Base-by-base conservation (phyloP, 345 rosid genomes). In the Linum trigynum region DNA sequence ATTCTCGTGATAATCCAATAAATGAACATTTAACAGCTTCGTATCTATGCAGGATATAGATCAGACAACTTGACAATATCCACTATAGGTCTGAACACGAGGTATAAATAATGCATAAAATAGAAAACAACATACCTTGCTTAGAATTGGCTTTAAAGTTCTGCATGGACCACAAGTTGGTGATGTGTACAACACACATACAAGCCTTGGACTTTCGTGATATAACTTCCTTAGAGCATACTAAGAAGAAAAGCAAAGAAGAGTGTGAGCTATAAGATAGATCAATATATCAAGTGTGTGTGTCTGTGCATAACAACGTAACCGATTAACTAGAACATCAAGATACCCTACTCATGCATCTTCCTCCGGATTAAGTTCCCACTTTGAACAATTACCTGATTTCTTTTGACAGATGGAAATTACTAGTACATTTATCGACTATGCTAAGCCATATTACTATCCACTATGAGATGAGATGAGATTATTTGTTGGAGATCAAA, bases 161-260 rank as follows among this genome's bases (percentile, higher is more conserved):
- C 95, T 81, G 71, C 99, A 92, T 55, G 97, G 99, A 72, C 99
- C 99, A 69, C 99, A 92, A 23, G 97, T 88, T 69, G 96, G 97
- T 65, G 97, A 59, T 36, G 99, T 92, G 71, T 90, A 88, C 37
- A 92, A 80, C 39, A 90, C 97, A 73, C 87, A 83, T 63, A 90
- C 63, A 73, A 90, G 88, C 78, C 99, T 83, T 37, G 92, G 92
- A 73, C 97, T 90, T 79, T 85, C 97, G 74, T 90, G 99, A 77
- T 92, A 92, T 76, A 92, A 69, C 68, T 92, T 92, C 67, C 99
- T 86, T 57, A 92, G 76, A 69, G 97, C 86, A 83, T 92, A 92
- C 96, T 92, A 85, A 36, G 36, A 23, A 43, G 65, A 50, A 57
- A 74, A 39, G 57, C 38, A 68, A 62, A 39, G 39, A 16, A 61